Conservation (phyloP, 139 green algal species). For the Yamagishiella unicocca region DNA sequence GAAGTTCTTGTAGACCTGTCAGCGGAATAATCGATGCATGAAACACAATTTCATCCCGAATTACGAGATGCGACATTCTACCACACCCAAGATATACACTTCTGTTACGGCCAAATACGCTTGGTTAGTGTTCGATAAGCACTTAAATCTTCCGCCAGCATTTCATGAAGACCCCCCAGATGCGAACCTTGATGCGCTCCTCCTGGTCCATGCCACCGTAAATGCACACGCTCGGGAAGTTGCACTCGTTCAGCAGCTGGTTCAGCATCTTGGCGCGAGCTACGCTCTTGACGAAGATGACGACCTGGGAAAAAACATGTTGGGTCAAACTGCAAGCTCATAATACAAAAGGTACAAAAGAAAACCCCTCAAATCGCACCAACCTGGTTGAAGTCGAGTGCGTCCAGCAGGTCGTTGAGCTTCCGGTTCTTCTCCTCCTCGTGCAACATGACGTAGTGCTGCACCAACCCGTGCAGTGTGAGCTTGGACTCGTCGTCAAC, state of each 20-base stretch:
- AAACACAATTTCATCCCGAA: background rate
- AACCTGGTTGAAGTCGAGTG: conserved; percentile 99
- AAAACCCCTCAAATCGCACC: too few relatives aligned
- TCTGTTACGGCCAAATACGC: too few relatives aligned
- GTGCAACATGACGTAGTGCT: conserved; percentile 99
- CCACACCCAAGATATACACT: too few relatives aligned
- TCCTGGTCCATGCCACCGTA: conserved; percentile 90
- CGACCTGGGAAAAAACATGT: too few relatives aligned
- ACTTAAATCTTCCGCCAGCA: too few relatives aligned
- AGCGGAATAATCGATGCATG: background rate
- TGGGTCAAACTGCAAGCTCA: too few relatives aligned
- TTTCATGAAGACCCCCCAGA: too few relatives aligned
- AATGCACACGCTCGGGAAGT: conserved; percentile 98
- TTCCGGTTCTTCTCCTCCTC: conserved; percentile 99
- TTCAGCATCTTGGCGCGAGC: conserved; percentile 90
- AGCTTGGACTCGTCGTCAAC: conserved; percentile 97
- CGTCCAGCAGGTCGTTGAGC: conserved; percentile 98
- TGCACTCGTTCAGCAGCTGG: conserved; percentile 96
- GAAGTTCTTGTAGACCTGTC: conserved; percentile 93
- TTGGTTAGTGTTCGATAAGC: too few relatives aligned
- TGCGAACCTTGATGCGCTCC: conserved; percentile 81
- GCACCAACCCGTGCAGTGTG: conserved; percentile 99
- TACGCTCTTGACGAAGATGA: conserved; percentile 95
- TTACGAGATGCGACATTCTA: too few relatives aligned
- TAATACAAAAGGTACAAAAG: too few relatives aligned